Percentiles rank a stretch among this genome's conserved stretches.
phyloP scores from a whole-genome alignment of 1,139 yeast genomes.

The Hansenula lynferdii region DNA sequence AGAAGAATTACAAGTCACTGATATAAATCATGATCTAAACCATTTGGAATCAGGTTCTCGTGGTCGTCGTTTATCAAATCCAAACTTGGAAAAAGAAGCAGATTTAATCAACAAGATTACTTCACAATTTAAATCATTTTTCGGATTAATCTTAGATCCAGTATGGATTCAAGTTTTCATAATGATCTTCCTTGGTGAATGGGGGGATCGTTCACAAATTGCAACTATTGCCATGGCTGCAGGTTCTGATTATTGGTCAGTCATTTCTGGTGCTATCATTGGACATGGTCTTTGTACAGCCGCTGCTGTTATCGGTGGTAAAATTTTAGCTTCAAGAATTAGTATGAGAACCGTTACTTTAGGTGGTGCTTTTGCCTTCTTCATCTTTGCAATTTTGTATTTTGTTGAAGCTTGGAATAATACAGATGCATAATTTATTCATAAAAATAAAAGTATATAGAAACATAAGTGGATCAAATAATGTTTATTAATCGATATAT shows the following conservation, averaged over 20 bases:
- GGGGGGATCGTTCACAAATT: slow-evolving; percentile 98
- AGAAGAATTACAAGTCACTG: slow-evolving; percentile 74
- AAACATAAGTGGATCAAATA: too few species aligned
- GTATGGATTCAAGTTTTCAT: slow-evolving; percentile 91
- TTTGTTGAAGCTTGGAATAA: slow-evolving; percentile 51
- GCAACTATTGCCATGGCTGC: slow-evolving; percentile 99
- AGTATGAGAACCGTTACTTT: slow-evolving; percentile 89
- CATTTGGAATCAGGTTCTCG: slow-evolving; percentile 38
- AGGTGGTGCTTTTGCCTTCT: slow-evolving; percentile 85
- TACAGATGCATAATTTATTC: background rate
- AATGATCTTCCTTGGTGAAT: slow-evolving; percentile 96
- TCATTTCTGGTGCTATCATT: slow-evolving; percentile 80
- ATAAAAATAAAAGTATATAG: background rate
- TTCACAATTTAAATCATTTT: slow-evolving; percentile 39
- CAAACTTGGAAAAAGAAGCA: slow-evolving; percentile 3
- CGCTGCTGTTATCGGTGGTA: slow-evolving; percentile 94
- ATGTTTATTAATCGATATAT: too few species aligned
- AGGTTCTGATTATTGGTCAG: slow-evolving; percentile 88
- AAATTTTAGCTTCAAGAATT: slow-evolving; percentile 80
- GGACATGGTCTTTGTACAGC: slow-evolving; percentile 93
- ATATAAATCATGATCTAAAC: slow-evolving; percentile 46
- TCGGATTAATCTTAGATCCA: slow-evolving; percentile 72
- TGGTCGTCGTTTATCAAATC: slow-evolving; percentile 2
- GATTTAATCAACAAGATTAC: slow-evolving; percentile 7
- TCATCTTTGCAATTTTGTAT: slow-evolving; percentile 77